Evolutionary conservation across 805 yeast genomes (phyloP), one percentile per base, ranked within the genome.

Genomic region (Ogataea salicorniae): DNA sequence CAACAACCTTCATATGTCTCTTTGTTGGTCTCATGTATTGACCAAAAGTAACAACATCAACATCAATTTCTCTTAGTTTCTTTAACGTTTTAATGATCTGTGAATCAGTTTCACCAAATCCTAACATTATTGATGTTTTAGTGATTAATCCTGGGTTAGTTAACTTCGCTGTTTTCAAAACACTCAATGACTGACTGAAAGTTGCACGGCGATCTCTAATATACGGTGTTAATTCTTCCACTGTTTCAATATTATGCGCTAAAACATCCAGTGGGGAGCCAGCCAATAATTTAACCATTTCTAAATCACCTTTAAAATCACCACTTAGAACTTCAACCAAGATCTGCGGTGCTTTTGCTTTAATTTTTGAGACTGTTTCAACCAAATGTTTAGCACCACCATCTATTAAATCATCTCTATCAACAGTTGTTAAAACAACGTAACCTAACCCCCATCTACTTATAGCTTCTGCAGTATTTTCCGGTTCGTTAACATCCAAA

Each of bases 21-120:
- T 87, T 94, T 2, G 99, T 94, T 40, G 99, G 99, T 65, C 99
- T 79, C 97, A 94, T 94, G 68, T 94, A 94, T 70, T 94, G 99
- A 35, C 99, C 99, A 69, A 94, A 94, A 0, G 99, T 94, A 16
- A 94, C 97, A 43, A 94, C 96, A 62, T 94, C 98, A 66, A 95
- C 94, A 8, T 76, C 71, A 39, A 84, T 77, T 17, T 70, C 80
- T 53, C 98, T 79, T 56, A 95, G 72, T 63, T 88, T 95, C 52
- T 67, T 74, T 59, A 94, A 65, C 0, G 97, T 83, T 54, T 80
- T 83, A 62, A 82, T 64, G 13, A 94, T 66, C 68, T 94, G 97
- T 46, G 84, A 96, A 61, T 94, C 98, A 2, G 91, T 81, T 67
- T 94, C 99, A 37, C 99, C 99, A 49, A 94, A 79, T 6, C 99